phyloP scores from a whole-genome alignment of 257 asterid genomes.

The Cruciata laevipes region DNA sequence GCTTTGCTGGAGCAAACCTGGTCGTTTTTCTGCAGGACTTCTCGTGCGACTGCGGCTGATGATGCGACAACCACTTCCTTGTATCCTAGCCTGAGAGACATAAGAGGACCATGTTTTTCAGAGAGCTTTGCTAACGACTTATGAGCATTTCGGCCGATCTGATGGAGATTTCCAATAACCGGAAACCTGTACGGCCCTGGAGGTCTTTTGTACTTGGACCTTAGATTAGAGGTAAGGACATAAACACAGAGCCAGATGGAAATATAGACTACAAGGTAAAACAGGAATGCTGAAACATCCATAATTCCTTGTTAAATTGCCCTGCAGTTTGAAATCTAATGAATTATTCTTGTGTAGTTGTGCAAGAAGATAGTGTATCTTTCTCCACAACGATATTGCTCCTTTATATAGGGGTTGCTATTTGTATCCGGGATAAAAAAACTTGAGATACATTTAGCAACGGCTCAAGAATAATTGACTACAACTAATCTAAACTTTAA shows the following conservation, averaged over 20 bases:
- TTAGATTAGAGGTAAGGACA: slow-evolving; percentile 8
- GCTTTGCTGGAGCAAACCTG: slow-evolving; percentile 6
- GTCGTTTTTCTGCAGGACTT: slow-evolving; percentile 25
- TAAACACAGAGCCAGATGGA: background rate
- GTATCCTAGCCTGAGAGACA: slow-evolving; percentile 30
- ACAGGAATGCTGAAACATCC: background rate
- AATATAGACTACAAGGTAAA: background rate
- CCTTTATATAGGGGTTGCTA: no score
- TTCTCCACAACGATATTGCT: no score
- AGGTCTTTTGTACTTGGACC: slow-evolving; percentile 7
- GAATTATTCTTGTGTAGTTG: no score
- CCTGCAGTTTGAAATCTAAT: no score
- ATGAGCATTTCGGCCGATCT: slow-evolving; percentile 18
- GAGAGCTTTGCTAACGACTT: slow-evolving; percentile 17
- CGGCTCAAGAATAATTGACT: no score
- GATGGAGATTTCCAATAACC: slow-evolving; percentile 17
- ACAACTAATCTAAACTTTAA: no score
- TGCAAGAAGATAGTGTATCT: no score
- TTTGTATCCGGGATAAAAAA: no score
- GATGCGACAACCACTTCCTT: slow-evolving; percentile 19
- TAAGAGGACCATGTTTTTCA: slow-evolving; percentile 29
- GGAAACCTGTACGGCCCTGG: slow-evolving; percentile 19
- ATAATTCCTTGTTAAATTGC: background rate
- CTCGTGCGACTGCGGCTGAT: slow-evolving; percentile 18
- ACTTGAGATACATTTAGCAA: no score